Conservation (phyloP, 345 rosid species). For the Eutrema japonicum region DNA sequence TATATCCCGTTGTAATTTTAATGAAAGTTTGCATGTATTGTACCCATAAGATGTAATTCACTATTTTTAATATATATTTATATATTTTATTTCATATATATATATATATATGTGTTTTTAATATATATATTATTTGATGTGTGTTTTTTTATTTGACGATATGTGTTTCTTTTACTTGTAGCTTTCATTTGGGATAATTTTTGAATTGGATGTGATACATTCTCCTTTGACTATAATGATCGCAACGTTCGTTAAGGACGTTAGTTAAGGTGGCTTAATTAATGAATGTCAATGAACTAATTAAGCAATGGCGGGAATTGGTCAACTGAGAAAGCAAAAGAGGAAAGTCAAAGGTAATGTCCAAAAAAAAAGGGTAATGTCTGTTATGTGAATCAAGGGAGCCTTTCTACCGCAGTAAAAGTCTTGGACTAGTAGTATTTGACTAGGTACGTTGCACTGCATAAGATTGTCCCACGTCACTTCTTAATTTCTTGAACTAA, state of each 20-base stretch:
- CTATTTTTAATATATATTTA: slow-evolving; percentile 21
- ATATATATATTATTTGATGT: neutral
- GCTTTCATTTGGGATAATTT: neutral
- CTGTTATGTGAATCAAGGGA: neutral
- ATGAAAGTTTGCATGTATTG: slow-evolving; percentile 40
- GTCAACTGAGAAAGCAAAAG: slow-evolving; percentile 28
- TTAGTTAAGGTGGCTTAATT: slow-evolving; percentile 42
- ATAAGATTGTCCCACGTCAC: slow-evolving; percentile 1
- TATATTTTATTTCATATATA: neutral
- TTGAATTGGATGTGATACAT: slow-evolving; percentile 2
- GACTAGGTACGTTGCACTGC: slow-evolving; percentile 29
- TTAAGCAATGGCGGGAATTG: slow-evolving; percentile 13
- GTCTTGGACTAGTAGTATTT: slow-evolving; percentile 17
- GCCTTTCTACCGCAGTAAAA: neutral
- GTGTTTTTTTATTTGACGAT: no score
- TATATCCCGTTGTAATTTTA: slow-evolving; percentile 36
- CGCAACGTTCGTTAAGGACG: slow-evolving; percentile 43
- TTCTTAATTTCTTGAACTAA: slow-evolving; percentile 4
- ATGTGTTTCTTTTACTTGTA: neutral
- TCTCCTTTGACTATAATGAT: slow-evolving; percentile 26
- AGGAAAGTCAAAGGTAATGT: slow-evolving; percentile 29
- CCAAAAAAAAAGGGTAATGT: neutral
- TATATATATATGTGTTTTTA: no score
- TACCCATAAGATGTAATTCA: slow-evolving; percentile 29
- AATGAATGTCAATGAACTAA: no score